phyloP scores from a whole-genome alignment of 202 grass and related monocot genomes.

The Digitaria exilis region DNA sequence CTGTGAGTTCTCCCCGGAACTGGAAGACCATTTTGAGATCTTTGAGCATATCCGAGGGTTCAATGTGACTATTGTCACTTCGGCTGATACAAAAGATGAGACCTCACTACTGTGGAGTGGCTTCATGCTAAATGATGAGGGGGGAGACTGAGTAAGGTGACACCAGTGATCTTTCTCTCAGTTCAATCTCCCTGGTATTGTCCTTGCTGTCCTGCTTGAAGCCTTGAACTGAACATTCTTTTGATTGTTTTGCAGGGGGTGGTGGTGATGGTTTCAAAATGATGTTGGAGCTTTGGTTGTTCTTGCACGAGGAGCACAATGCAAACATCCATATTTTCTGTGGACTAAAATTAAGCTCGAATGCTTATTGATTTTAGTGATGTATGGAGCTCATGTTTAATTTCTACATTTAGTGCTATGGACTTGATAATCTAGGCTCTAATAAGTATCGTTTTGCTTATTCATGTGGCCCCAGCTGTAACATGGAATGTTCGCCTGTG shows the following conservation, averaged over 20 bases:
- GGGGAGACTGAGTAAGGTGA: slow-evolving; percentile 18
- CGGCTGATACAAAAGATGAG: slow-evolving; percentile 44
- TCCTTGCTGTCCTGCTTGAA: background rate
- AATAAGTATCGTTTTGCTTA: background rate
- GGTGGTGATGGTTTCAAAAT: background rate
- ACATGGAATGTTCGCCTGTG: background rate
- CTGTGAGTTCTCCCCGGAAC: slow-evolving; percentile 39
- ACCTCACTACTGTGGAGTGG: slow-evolving; percentile 46
- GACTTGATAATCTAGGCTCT: slow-evolving; percentile 2
- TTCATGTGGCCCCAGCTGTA: background rate
- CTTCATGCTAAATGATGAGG: slow-evolving; percentile 32
- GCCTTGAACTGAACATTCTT: slow-evolving; percentile 1
- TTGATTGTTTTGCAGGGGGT: background rate
- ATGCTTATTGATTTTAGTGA: too few relatives aligned
- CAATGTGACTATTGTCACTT: slow-evolving; percentile 50
- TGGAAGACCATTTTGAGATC: slow-evolving; percentile 49
- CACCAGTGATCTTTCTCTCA: background rate
- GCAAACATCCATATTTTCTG: too few relatives aligned
- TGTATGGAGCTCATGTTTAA: background rate
- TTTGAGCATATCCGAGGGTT: slow-evolving; percentile 46
- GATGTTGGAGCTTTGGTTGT: background rate
- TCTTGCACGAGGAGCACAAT: background rate
- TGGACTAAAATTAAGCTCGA: too few relatives aligned
- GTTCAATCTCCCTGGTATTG: background rate
- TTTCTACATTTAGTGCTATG: background rate